phyloP scores from a whole-genome alignment of 1,139 yeast species.

The Pneumocystis murina region DNA sequence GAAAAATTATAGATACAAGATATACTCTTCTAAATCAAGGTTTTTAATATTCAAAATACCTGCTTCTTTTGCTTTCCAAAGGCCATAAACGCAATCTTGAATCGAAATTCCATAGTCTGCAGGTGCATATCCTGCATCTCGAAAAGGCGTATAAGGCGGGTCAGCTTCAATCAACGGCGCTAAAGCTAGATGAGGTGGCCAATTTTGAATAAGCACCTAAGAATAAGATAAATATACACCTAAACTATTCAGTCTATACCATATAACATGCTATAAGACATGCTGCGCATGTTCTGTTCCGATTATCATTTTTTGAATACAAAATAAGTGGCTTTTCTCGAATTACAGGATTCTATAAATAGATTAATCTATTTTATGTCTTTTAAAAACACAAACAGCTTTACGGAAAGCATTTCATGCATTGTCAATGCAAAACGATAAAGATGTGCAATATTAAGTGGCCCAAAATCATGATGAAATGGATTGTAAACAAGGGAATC shows the following conservation, averaged over 20 bases:
- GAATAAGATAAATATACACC: neutral
- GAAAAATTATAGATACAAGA: neutral
- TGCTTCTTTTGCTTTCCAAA: conserved; percentile 97
- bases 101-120: conserved; percentile 89
- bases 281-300: conserved; percentile 84
- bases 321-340: conserved; percentile 82
- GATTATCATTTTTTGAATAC: conserved; percentile 67
- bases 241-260: conserved; percentile 27
- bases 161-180: conserved; percentile 87
- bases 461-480: conserved; percentile 92
- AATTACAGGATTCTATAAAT: conserved; percentile 40
- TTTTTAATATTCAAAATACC: conserved; percentile 71
- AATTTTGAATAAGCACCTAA: conserved; percentile 61
- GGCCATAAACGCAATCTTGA: conserved; percentile 87
- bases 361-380: neutral
- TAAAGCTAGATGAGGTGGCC: conserved; percentile 96
- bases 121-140: conserved; percentile 93
- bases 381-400: neutral
- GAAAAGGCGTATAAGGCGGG: conserved; percentile 85
- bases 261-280: conserved; percentile 86
- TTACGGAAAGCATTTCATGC: conserved; percentile 51
- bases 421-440: conserved; percentile 89
- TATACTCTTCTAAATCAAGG: conserved; percentile 69
- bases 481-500: conserved; percentile 82
- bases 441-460: conserved; percentile 79